Evolutionary conservation across 208 protist genomes (phyloP), one percentile per base, ranked within the genome.

Genomic region (Acanthamoeba sp.): DNA sequence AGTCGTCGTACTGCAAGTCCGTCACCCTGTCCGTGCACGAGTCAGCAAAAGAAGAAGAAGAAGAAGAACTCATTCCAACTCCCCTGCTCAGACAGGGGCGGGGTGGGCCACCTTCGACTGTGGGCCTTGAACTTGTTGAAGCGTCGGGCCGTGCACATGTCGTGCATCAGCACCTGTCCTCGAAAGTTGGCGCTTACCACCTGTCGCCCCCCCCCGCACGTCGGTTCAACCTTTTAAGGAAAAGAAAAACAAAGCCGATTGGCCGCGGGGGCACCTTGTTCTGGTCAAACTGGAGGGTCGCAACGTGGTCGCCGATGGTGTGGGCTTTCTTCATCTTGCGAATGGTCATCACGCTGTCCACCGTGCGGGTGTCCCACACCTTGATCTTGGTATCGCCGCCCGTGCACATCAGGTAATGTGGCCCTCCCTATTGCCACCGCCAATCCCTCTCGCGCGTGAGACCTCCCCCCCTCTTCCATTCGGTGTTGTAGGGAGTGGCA

Each of bases 301-400:
- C 32, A 1, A 91, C 62, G 36, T 76, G 71, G 34, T 71, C 16
- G 16, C 85, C 85, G 24, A 42, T 66, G n/a, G 36, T 7, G 34
- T 91, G 85, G 5, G 85, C 85, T 27, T 71, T 71, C 38, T 91
- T 91, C 38, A 91, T 73, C 32, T 91, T 64, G 62, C 52, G 62
- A 9, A 91, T 48, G n/a, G 52, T 91, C 3, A 64, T 45, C 24
- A 91, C 52, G 36, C 85, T 91, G 1, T 38, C 85, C 18, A 91
- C 34, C 14, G 55, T 91, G 32, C 85, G 48, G 22, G 62, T 91
- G 32, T 91, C 85, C 85, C 85, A 91, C 16, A 91, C 27, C 55
- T 91, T 91, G 45, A 91, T 91, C 40, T 64, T 91, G 62, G 85
- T 48, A 48, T 91, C 85, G 9, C 85, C 85, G 14, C n/a, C 52